Conservation (phyloP, 1,284 basidiomycete species). For the Fomitopsis schrenkii region DNA sequence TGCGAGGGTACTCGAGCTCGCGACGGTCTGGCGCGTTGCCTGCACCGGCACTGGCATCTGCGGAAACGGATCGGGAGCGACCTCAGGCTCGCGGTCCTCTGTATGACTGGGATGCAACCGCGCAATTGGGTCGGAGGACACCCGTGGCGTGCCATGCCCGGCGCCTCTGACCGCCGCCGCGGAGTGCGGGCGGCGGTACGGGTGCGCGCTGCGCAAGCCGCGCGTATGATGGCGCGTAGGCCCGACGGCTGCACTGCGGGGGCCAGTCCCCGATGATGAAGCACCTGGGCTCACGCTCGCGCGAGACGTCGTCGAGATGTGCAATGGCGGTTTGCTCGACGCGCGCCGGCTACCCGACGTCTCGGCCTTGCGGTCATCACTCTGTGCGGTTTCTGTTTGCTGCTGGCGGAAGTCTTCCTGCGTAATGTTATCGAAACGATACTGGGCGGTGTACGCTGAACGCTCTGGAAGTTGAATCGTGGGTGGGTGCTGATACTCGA, state of each 20-base stretch:
- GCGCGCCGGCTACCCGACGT: slow-evolving; percentile 10
- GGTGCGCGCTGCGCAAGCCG: slow-evolving; percentile 20
- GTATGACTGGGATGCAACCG: neutral
- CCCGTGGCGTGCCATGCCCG: neutral
- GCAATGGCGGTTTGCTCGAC: slow-evolving; percentile 18
- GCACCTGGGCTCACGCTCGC: slow-evolving; percentile 17
- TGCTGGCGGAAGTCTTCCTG: slow-evolving; percentile 21
- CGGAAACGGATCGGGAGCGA: neutral
- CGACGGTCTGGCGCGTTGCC: slow-evolving; percentile 14
- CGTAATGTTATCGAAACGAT: slow-evolving; percentile 28
- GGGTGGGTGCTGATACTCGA: neutral
- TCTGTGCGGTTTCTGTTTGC: slow-evolving; percentile 3
- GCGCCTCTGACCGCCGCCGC: slow-evolving; percentile 12
- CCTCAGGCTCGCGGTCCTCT: neutral
- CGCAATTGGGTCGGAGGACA: neutral
- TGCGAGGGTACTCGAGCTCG: slow-evolving; percentile 5
- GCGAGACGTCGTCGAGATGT: slow-evolving; percentile 15
- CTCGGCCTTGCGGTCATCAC: neutral
- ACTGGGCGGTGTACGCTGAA: slow-evolving; percentile 8
- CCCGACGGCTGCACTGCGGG: slow-evolving; percentile 14
- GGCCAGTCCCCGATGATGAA: slow-evolving; percentile 18
- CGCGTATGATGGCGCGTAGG: slow-evolving; percentile 21
- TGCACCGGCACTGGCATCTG: slow-evolving; percentile 5
- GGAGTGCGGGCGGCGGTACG: slow-evolving; percentile 25
- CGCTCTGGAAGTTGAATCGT: slow-evolving; percentile 21